Percentiles rank a stretch among this genome's conserved stretches.
Conservation (phyloP, 2,329 filamentous ascomycete genomes). For the Plectosphaerella plurivora region DNA sequence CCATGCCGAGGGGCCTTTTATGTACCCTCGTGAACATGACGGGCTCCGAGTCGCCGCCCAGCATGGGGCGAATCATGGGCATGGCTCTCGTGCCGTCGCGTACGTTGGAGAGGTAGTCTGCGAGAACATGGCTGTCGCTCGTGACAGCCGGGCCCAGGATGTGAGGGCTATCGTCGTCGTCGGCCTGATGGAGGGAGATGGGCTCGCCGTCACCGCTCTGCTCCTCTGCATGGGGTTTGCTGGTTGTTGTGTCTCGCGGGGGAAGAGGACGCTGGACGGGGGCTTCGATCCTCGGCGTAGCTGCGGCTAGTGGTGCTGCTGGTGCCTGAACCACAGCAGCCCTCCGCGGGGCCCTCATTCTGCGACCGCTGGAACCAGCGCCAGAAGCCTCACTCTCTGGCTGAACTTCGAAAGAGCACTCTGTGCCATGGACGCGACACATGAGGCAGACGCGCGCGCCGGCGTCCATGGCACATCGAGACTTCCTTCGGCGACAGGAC, state of each 20-base stretch:
- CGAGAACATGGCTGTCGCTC: constrained; percentile 55
- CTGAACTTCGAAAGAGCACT: constrained; percentile 40
- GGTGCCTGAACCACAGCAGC: neutral
- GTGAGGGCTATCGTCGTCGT: constrained; percentile 39
- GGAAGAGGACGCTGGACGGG: neutral
- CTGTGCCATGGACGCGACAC: constrained; percentile 53
- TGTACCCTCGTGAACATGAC: constrained; percentile 43
- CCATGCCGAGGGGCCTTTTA: constrained; percentile 38
- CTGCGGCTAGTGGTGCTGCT: neutral
- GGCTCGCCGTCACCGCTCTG: constrained; percentile 17
- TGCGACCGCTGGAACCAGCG: neutral
- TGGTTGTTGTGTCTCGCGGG: neutral
- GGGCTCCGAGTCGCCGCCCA: constrained; percentile 18
- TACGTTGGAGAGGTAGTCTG: constrained; percentile 46
- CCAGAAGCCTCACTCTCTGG: too few species aligned
- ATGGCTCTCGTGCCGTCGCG: constrained; percentile 15
- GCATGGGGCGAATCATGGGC: constrained; percentile 19
- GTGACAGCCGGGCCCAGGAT: constrained; percentile 57
- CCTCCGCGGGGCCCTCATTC: neutral
- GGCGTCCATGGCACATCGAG: constrained; percentile 54
- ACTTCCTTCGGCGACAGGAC: constrained; percentile 56
- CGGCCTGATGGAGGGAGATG: constrained; percentile 22
- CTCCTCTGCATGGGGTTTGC: neutral
- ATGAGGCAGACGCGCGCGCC: constrained; percentile 49
- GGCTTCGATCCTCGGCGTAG: neutral